Percentiles rank a stretch among this genome's conserved stretches.
Conservation (phyloP, 768 basidiomycete species). For the Lentinula boryana region DNA sequence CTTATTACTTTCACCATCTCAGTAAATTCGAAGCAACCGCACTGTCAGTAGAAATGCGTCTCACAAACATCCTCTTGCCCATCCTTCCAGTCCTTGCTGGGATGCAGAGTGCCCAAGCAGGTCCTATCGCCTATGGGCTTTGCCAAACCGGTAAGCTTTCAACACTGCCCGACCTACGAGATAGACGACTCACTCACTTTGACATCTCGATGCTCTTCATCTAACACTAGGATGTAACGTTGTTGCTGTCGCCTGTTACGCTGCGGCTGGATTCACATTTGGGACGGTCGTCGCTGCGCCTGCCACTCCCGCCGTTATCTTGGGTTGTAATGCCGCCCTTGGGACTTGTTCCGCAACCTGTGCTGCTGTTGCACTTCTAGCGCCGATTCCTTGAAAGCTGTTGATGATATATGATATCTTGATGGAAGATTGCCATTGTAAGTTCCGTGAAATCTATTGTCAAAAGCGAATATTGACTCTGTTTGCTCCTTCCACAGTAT, state of each 20-base stretch:
- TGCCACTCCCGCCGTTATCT: conserved; percentile 25
- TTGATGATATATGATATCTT: neutral
- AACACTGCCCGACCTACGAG: neutral
- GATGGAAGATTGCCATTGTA: neutral
- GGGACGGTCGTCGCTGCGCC: conserved; percentile 32
- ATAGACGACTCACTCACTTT: neutral
- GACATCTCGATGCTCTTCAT: neutral
- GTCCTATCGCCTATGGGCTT: conserved; percentile 26
- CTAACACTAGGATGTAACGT: conserved; percentile 23
- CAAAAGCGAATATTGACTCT: too few relatives aligned
- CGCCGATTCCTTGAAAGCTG: conserved; percentile 6
- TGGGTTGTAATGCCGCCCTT: conserved; percentile 32
- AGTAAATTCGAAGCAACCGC: neutral
- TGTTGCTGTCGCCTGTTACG: conserved; percentile 34
- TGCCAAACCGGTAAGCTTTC: conserved; percentile 33
- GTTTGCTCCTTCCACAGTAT: too few relatives aligned
- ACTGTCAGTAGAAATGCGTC: neutral
- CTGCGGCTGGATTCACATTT: conserved; percentile 31
- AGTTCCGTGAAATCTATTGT: neutral
- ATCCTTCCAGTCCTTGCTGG: neutral
- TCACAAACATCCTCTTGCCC: conserved; percentile 1
- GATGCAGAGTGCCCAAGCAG: conserved; percentile 13
- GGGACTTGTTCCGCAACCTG: conserved; percentile 10
- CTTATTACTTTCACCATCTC: neutral
- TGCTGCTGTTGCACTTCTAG: conserved; percentile 8